These are phyloP conservation scores for Nothopassalora personata DNA, from an alignment of 2,329 filamentous ascomycete genomes.

Conservation along the genomic window DNA sequence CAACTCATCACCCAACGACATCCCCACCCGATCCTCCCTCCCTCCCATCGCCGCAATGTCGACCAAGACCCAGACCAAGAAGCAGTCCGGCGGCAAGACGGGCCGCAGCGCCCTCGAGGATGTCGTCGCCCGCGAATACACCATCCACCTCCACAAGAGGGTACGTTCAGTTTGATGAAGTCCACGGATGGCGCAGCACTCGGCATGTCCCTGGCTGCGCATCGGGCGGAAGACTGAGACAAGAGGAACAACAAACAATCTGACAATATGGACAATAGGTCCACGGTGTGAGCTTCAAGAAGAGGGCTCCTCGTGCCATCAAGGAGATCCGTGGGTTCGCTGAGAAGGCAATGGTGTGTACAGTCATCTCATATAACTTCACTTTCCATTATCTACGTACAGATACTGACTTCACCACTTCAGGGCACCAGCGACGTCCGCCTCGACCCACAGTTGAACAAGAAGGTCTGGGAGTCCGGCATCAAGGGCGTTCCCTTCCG, in stretches of 20 bases:
- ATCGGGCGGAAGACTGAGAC: conserved; percentile 65
- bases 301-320: conserved; percentile 95
- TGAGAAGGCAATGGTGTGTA: conserved; percentile 87
- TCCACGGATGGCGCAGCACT: conserved; percentile 51
- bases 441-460: conserved; percentile 97
- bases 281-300: conserved; percentile 98
- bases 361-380: background rate
- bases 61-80: conserved; percentile 41
- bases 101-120: conserved; percentile 93
- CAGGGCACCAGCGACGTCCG: conserved; percentile 97
- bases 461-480: conserved; percentile 99
- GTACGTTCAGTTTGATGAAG: conserved; percentile 77
- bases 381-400: background rate
- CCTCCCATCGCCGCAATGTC: conserved; percentile 35
- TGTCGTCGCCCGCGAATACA: conserved; percentile 99
- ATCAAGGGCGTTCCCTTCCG: conserved; percentile 98
- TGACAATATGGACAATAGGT: conserved; percentile 55
- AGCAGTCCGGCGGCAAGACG: conserved; percentile 67
- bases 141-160: conserved; percentile 99
- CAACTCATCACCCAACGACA: background rate
- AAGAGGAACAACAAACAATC: conserved; percentile 32
- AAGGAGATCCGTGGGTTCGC: conserved; percentile 99
- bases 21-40: conserved; percentile 3
- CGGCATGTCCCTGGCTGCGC: conserved; percentile 24
- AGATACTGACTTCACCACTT: conserved; percentile 5